Base-by-base conservation (phyloP, 495 filamentous ascomycete genomes). In the Filosporella fistucella region DNA sequence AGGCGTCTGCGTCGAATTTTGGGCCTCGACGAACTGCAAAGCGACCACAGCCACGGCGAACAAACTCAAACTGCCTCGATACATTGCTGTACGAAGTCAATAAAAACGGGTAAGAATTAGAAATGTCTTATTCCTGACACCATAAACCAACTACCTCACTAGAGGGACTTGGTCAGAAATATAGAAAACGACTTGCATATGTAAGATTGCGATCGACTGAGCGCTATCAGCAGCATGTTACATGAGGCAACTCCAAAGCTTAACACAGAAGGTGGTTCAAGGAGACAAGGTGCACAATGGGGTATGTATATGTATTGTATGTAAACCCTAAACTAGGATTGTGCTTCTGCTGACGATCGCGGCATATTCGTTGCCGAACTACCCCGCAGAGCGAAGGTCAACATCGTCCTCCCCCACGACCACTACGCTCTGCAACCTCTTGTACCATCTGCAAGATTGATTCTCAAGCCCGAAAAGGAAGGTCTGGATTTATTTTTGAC, bases 1-100 rank as follows among this genome's bases (percentile, higher is more conserved):
- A 7, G 44, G 41, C 16, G 49, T 18, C 34, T 56, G 40, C 25
- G 39, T 46, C 2, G 36, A 23, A 35, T 47, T 52, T 23, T 52
- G 49, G 2, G 54, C 54, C n/a, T 17, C 29, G 32, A 30, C 25
- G 29, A n/a, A 25, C 17, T 25, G 6, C 17, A 14, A 21, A 39
- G 4, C 45, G 29, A 23, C 12, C 14, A 11, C 7, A 47, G 45
- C 12, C 10, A 16, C 12, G 22, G 4, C 7, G 39, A 28, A 28
- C 18, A 8, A 28, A 17, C 20, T 17, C 33, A 21, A 30, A 16
- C 17, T n/a, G 39, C 11, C 2, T 21, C 25, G 20, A 26, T 38
- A 2, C n/a, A n/a, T n/a, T n/a, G 25, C 22, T 9, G 17, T 32
- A 8, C 1, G n/a, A 42, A 20, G 33, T 43, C 37, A 42, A n/a